Conservation (phyloP, 2,329 filamentous ascomycete genomes). For the Neophaeococcomyces aloes region DNA sequence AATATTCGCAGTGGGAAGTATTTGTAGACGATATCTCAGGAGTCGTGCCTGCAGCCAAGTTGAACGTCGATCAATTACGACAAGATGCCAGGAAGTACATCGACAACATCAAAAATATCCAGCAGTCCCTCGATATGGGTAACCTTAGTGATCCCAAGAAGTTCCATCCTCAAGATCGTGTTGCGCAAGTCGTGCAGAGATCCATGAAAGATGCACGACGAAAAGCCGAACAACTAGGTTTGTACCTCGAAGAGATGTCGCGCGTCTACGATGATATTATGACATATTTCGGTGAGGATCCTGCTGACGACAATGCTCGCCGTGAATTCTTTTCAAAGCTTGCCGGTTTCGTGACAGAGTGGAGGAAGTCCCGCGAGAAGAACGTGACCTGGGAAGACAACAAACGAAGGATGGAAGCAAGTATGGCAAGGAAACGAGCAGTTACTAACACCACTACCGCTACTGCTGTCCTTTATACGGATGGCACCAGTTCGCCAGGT, state of each 20-base stretch:
- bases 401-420: conserved; percentile 74
- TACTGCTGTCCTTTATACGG: conserved; percentile 29
- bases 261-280: conserved; percentile 91
- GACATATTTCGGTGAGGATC: conserved; percentile 92
- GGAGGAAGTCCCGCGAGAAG: conserved; percentile 94
- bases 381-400: conserved; percentile 75
- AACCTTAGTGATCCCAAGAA: conserved; percentile 94
- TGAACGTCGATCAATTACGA: conserved; percentile 88
- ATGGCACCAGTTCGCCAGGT: conserved; percentile 27
- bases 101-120: conserved; percentile 86
- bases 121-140: conserved; percentile 80
- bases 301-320: conserved; percentile 79
- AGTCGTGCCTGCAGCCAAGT: conserved; percentile 70
- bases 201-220: conserved; percentile 93
- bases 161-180: conserved; percentile 94
- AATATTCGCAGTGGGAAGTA: conserved; percentile 90
- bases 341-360: conserved; percentile 78
- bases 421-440: conserved; percentile 71
- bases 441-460: conserved; percentile 52
- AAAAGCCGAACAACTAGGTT: conserved; percentile 89
- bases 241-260: conserved; percentile 88
- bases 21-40: conserved; percentile 76
- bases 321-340: conserved; percentile 94
- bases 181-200: conserved; percentile 80
- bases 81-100: conserved; percentile 85